These are phyloP conservation scores for Chiua sp. DNA, from an alignment of 1,284 basidiomycete genomes.

Conservation along the genomic window DNA sequence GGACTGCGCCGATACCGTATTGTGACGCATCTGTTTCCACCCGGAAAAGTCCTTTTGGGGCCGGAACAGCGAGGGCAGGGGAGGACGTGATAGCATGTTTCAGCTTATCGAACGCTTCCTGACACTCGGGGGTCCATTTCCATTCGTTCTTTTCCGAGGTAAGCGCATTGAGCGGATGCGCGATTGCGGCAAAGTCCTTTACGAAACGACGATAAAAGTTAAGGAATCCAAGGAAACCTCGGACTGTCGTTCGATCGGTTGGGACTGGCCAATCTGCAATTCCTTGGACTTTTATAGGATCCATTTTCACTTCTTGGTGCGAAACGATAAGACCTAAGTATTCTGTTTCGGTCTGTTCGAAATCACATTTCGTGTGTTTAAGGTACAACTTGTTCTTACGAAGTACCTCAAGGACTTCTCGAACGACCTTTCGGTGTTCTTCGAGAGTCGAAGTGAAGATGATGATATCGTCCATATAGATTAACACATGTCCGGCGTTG, in stretches of 20 bases:
- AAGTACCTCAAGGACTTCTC: constrained; percentile 14
- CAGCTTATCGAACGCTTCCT: neutral
- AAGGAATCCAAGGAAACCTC: no score
- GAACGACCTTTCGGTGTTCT: neutral
- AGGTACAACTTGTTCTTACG: no score
- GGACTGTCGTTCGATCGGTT: constrained; percentile 1
- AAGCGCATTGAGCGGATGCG: constrained; percentile 35
- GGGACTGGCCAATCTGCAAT: constrained; percentile 44
- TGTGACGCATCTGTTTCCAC: no score
- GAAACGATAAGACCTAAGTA: constrained; percentile 46
- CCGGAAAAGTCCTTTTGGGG: no score
- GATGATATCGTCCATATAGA: constrained; percentile 31
- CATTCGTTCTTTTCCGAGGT: constrained; percentile 9
- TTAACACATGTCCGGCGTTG: neutral
- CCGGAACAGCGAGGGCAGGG: neutral
- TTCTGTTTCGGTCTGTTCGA: constrained; percentile 34
- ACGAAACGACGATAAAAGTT: constrained; percentile 53
- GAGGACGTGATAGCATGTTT: neutral
- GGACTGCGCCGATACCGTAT: neutral
- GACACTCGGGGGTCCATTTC: neutral
- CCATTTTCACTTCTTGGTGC: constrained; percentile 38
- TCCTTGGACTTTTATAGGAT: constrained; percentile 41
- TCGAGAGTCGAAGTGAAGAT: constrained; percentile 23
- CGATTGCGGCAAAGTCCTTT: constrained; percentile 36
- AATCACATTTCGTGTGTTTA: constrained; percentile 41